Base-by-base conservation (phyloP, 2,329 filamentous ascomycete species). In the Talaromyces marneffei region DNA sequence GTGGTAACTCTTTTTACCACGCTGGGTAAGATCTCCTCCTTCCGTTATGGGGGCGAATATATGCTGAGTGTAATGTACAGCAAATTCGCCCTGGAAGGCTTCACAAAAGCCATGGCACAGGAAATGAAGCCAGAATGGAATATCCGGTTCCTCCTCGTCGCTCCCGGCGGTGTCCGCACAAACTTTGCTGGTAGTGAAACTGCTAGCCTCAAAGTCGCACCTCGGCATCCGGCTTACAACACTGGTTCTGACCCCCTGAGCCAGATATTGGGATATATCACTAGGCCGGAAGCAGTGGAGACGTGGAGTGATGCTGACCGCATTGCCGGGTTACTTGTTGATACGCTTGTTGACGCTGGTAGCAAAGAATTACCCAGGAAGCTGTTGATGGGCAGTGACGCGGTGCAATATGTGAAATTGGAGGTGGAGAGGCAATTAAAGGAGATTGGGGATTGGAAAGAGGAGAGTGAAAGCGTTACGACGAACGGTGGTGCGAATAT, bases 71-170 rank as follows among this genome's bases (percentile, higher is more conserved):
- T 31, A 2, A 25, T 3, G 6, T 9, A 29, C 27, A 71, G 70
- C 57, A 81, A 81, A 67, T 80, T 79, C 59, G 79, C 77, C 0
- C 65, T 80, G 9, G 78, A 80, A 64, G 80, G 79, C 0, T 81
- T 77, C 64, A 80, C 80, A 0, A 79, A 82, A 63, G 71, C 75
- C 0, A 65, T 82, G 0, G 70, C 74, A 0, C 78, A 76, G 64
- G 80, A 82, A 66, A 62, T 82, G 33, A 71, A 72, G 20, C 67
- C 72, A 0, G 71, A 74, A 8, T 81, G 78, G 77, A 77, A 77
- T 48, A 76, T 77, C 72, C 68, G 69, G n/a, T 66, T 72, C 50
- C 65, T 68, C 1, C 59, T 67, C 42, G 64, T 68, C 31, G 68
- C 68, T 16, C 59, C 59, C 37, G 59, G 59, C 25, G 59, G 59